Conservation (phyloP, 352 stramenopile genomes). For the Phytophthora pisi region DNA sequence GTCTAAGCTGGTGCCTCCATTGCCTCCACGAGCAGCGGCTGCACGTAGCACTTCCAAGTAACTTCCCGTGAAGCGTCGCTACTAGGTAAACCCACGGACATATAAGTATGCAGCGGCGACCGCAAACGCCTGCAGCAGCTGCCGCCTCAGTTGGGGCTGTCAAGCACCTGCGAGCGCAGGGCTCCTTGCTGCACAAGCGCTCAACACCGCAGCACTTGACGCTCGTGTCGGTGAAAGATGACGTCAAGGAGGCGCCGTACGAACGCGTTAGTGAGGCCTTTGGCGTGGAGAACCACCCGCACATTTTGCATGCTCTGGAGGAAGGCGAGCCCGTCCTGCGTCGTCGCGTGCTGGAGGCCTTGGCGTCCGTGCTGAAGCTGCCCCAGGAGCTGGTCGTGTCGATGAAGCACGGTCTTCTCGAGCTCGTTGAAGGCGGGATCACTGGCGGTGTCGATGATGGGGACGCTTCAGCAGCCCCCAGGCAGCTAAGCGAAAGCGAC, state of each 20-base stretch:
- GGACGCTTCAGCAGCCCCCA: background rate
- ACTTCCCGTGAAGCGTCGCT: conserved; percentile 26
- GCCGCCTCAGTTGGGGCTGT: conserved; percentile 23
- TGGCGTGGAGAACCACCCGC: conserved; percentile 70
- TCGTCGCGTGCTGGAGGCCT: conserved; percentile 53
- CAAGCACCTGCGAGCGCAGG: conserved; percentile 60
- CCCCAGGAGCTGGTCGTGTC: conserved; percentile 69
- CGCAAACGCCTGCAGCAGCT: background rate
- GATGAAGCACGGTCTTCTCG: conserved; percentile 60
- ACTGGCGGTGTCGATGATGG: conserved; percentile 8
- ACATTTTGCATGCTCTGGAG: conserved; percentile 63
- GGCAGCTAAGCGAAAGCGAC: conserved; percentile 28
- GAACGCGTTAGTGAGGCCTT: conserved; percentile 74
- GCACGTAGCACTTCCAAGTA: conserved; percentile 11
- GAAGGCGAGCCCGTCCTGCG: conserved; percentile 59
- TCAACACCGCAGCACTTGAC: conserved; percentile 64
- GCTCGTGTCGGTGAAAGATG: conserved; percentile 53
- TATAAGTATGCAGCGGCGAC: conserved; percentile 24
- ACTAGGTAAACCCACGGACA: background rate
- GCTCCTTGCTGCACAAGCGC: conserved; percentile 71
- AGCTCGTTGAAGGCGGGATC: conserved; percentile 52
- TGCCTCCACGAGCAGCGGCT: conserved; percentile 16
- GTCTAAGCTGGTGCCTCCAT: conserved; percentile 19
- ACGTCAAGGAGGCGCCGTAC: conserved; percentile 59
- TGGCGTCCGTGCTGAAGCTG: conserved; percentile 60